These are phyloP conservation scores for Anastatica hierochuntica DNA, from an alignment of 345 rosid genomes.

Conservation along the genomic window DNA sequence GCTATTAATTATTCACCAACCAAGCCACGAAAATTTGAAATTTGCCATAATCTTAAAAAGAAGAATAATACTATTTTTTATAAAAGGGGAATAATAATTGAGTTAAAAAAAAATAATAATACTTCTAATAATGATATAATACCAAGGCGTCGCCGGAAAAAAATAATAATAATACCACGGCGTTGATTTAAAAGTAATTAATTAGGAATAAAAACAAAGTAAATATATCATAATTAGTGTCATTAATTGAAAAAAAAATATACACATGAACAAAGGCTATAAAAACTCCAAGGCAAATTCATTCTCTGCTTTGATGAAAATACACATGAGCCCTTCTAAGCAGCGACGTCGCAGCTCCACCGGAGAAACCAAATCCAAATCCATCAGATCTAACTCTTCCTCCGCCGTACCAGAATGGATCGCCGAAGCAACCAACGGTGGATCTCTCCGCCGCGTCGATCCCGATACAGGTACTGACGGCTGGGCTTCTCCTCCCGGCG, in stretches of 20 bases:
- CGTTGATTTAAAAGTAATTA: not conserved
- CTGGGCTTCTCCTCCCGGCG: constrained; percentile 79
- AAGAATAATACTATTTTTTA: no score
- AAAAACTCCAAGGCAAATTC: constrained; percentile 18
- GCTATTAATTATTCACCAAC: no score
- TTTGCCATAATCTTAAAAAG: no score
- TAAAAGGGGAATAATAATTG: no score
- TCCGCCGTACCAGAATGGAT: constrained; percentile 42
- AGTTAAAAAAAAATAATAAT: no score
- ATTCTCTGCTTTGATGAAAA: not conserved
- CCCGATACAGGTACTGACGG: constrained; percentile 63
- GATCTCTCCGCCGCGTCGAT: constrained; percentile 69
- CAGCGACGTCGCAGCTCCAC: constrained; percentile 35
- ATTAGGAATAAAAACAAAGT: not conserved
- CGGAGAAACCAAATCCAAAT: constrained; percentile 18
- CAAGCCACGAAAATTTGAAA: no score
- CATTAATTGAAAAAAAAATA: constrained; percentile 10
- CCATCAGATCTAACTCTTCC: constrained; percentile 27
- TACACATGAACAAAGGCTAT: constrained; percentile 2
- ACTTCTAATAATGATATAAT: no score
- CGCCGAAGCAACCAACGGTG: constrained; percentile 55
- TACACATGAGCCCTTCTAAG: constrained; percentile 48
- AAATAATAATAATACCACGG: no score
- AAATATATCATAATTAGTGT: not conserved
- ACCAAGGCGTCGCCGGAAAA: no score